A percentile compares a stretch with the other conserved stretches of the same genome.
Evolutionary conservation across 192 early-diverging fungal genomes (phyloP).

Genomic region (Coemansia sp.): DNA sequence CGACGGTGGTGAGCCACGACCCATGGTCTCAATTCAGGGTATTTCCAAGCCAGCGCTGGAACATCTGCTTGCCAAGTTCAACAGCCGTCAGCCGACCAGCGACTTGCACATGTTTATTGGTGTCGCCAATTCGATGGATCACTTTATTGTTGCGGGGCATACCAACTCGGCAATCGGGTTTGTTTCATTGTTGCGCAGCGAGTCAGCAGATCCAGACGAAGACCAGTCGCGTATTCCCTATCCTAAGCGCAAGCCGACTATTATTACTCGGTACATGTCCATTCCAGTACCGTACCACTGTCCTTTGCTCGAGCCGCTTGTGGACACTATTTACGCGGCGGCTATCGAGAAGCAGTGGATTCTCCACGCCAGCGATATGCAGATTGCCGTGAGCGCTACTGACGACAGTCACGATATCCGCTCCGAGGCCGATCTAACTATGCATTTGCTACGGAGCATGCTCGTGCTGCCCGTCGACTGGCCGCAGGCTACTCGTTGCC

Average conservation of each 20-base stretch:
- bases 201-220: constrained; percentile 14
- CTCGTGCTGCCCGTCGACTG: constrained; percentile 66
- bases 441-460: constrained; percentile 67
- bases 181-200: constrained; percentile 1
- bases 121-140: constrained; percentile 20
- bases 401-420: constrained; percentile 83
- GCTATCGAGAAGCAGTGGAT: constrained; percentile 38
- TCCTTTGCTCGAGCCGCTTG: constrained; percentile 1
- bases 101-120: constrained; percentile 22
- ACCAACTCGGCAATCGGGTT: constrained; percentile 2
- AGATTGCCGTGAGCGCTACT: constrained; percentile 73
- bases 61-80: constrained; percentile 14
- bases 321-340: not conserved
- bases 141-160: constrained; percentile 30
- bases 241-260: constrained; percentile 79
- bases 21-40: constrained; percentile 22
- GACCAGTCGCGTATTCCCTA: constrained; percentile 76
- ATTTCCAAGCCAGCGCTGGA: constrained; percentile 2
- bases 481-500: constrained; percentile 62
- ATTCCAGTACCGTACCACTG: constrained; percentile 86
- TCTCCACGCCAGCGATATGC: constrained; percentile 17
- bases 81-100: not conserved
- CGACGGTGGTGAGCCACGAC: not conserved
- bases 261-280: constrained; percentile 78
- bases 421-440: constrained; percentile 59